Evolutionary conservation across 352 stramenopile species (phyloP), one percentile per base, ranked within the genome.

Genomic region (Phytophthora nicotianae): DNA sequence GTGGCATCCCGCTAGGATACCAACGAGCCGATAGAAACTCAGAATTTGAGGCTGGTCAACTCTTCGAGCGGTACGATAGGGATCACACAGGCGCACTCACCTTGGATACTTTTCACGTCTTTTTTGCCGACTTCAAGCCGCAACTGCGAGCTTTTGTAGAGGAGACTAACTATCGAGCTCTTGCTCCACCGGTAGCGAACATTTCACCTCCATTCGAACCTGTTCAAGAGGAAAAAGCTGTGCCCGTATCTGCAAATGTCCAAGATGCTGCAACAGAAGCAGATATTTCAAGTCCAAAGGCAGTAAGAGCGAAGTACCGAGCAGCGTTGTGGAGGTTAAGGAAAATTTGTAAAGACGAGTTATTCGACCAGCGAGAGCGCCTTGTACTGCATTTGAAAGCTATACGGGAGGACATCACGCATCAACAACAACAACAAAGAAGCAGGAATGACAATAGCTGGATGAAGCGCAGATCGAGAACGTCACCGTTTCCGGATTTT

Each of bases 41-140:
- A 10, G 86, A 95, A 63, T 95, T 95, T 58, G 86, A 95, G 42
- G 86, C 86, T 35, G 83, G 86, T 1, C 86, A 95, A 62, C 70
- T 95, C 16, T 95, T 95, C 54, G 86, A 91, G 61, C 71, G 83
- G 11, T 95, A 93, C 53, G 86, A 95, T 54, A 77, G 55, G 14
- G 73, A 90, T 27, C 83, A 74, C 32, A 72, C 59, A 0, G 83
- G 83, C 0, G 72, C 78, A 32, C 73, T 95, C 21, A 79, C 75
- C 9, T 56, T 93, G 46, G 78, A 88, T 45, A 74, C 71, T 33
- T 95, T 95, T 21, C 77, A 84, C 20, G 50, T 62, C 29, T 95
- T 95, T 58, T 93, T 91, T 50, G 49, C 56, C 3, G 83, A 95
- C 49, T 95, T 95, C 47, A 78, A 83, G 33, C 57, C 73, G 19